Evolutionary conservation across 441 rosid genomes (phyloP).

Genomic region (Erodium moschatum): DNA sequence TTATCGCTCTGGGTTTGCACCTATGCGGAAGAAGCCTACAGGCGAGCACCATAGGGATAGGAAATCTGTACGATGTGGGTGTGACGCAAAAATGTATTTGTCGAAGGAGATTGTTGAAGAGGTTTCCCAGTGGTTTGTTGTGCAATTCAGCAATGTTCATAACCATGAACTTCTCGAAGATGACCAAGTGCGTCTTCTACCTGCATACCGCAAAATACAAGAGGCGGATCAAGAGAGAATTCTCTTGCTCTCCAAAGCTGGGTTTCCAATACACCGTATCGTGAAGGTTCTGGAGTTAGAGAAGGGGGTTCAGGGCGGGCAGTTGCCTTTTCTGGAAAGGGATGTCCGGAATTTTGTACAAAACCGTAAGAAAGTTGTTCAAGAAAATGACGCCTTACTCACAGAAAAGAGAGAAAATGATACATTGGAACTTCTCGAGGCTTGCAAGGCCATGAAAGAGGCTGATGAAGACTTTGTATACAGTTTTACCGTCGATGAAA

Average conservation of each 20-base stretch:
- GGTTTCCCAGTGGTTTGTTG: conserved; percentile 62
- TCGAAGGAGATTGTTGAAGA: conserved; percentile 63
- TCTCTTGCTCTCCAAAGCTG: conserved; percentile 81
- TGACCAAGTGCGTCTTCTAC: conserved; percentile 80
- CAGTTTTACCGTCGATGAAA: conserved; percentile 54
- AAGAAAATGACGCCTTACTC: conserved; percentile 73
- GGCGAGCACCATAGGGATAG: conserved; percentile 87
- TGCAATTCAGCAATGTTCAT: conserved; percentile 90
- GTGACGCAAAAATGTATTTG: conserved; percentile 77
- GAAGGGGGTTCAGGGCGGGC: conserved; percentile 75
- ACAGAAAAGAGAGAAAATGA: conserved; percentile 65
- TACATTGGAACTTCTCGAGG: conserved; percentile 60
- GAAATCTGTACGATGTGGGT: conserved; percentile 82
- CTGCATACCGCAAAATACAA: conserved; percentile 84
- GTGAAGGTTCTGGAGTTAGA: conserved; percentile 79
- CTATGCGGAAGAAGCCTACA: conserved; percentile 66
- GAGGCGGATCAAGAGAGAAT: conserved; percentile 82
- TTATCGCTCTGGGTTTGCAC: conserved; percentile 84
- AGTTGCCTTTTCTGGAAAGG: conserved; percentile 78
- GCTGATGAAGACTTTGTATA: conserved; percentile 56
- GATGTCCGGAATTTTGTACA: conserved; percentile 88
- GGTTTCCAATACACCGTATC: conserved; percentile 76
- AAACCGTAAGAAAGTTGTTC: conserved; percentile 71
- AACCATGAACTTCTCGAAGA: conserved; percentile 88
- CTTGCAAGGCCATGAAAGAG: conserved; percentile 59